Conservation (phyloP, 129 eudicot genomes). For the Flaveria sonorensis region DNA sequence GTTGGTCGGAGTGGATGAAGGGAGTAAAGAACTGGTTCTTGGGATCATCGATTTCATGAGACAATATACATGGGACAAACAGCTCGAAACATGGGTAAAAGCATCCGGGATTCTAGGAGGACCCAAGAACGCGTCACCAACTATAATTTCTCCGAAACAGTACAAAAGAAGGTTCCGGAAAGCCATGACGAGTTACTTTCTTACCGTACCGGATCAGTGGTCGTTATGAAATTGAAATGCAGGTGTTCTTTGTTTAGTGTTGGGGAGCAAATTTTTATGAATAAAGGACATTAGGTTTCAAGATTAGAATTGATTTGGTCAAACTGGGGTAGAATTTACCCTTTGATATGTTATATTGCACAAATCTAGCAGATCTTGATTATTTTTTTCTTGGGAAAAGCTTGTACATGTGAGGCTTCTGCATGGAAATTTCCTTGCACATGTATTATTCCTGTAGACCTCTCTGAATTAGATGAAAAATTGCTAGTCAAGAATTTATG, state of each 20-base stretch:
- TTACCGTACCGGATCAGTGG: slow-evolving; percentile 97
- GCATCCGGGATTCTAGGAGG: slow-evolving; percentile 96
- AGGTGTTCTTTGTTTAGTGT: slow-evolving; percentile 5
- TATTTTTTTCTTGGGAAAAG: slow-evolving; percentile 20
- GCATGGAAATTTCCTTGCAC: slow-evolving; percentile 33
- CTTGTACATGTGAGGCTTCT: slow-evolving; percentile 40
- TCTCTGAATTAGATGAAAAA: slow-evolving; percentile 22
- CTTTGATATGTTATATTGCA: slow-evolving; percentile 34
- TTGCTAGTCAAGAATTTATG: neutral
- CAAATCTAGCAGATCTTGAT: slow-evolving; percentile 18
- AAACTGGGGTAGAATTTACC: slow-evolving; percentile 35
- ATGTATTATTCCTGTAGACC: slow-evolving; percentile 31
- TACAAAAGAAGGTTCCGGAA: slow-evolving; percentile 95
- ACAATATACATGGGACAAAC: slow-evolving; percentile 99
- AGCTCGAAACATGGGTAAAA: slow-evolving; percentile 97
- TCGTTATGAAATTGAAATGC: slow-evolving; percentile 40
- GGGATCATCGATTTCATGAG: slow-evolving; percentile 97
- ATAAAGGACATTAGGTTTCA: slow-evolving; percentile 10
- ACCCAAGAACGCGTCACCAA: slow-evolving; percentile 89
- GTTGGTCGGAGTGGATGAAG: slow-evolving; percentile 92
- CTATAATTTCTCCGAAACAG: slow-evolving; percentile 86
- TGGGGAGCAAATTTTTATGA: neutral
- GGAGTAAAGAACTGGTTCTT: slow-evolving; percentile 70
- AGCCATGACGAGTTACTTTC: slow-evolving; percentile 91
- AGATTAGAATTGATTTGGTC: slow-evolving; percentile 24